Base-by-base conservation (phyloP, 805 yeast species). In the Suhomyces sp. region DNA sequence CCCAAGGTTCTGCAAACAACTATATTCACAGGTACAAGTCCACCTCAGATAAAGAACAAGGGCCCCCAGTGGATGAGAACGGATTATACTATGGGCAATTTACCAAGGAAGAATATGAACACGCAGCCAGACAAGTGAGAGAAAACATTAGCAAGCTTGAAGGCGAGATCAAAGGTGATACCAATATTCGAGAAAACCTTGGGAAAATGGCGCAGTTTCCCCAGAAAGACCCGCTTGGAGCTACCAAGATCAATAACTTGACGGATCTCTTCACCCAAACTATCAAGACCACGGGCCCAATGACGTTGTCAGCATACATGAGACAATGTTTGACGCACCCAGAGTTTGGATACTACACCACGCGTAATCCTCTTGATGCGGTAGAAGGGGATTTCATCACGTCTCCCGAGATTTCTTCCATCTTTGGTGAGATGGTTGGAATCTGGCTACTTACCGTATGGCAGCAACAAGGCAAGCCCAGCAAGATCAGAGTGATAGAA, bases 361-460 rank as follows among this genome's bases (percentile, higher is more conserved):
- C 88, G 4, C 72, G 85, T 56, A 86, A 89, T 59, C 96, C 96
- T 2, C 72, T 90, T 35, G 89, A 87, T 31, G 45, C 63, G 2
- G 67, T 59, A 41, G 65, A 69, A 6, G 96, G 96, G 5, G 96
- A 90, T 67, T 90, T 90, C 66, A 78, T 86, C 49, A 90, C 96
- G 0, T 86, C 93, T 0, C 96, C 96, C 0, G 96, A 90, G 67
- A 88, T 90, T 48, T 86, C 93, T 6, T 89, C 88, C 40, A 86
- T 89, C 71, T 90, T 89, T 72, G 96, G 96, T 19, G 96, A 90
- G 65, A 81, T 88, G 73, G 77, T 88, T 54, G 96, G 94, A 0
- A 70, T 90, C 5, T 90, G 96, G 90, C 72, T 77, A 53, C 82
- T 73, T 54, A 72, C 81, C 10, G 65, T 70, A 9, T 88, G 91